Conservation (phyloP, 768 basidiomycete genomes). For the Amanita rimosa region DNA sequence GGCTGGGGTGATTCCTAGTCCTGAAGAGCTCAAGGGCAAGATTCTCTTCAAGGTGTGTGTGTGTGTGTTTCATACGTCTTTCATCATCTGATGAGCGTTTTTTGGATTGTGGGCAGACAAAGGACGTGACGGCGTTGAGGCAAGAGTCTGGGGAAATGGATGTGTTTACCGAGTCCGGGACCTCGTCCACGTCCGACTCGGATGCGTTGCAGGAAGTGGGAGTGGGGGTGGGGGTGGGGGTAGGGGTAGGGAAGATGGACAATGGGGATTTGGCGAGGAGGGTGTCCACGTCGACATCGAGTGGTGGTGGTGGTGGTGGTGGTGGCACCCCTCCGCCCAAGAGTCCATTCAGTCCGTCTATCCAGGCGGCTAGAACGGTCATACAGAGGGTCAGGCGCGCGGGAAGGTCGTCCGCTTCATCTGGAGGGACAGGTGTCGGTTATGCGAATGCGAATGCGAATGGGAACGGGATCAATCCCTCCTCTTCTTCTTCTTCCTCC, state of each 20-base stretch:
- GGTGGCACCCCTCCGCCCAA: background rate
- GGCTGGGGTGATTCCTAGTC: conserved; percentile 65
- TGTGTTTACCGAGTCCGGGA: conserved; percentile 10
- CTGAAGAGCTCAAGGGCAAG: conserved; percentile 65
- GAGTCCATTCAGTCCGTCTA: conserved; percentile 1
- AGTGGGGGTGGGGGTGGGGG: conserved; percentile 10
- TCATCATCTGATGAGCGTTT: too few relatives aligned
- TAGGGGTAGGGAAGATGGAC: too few relatives aligned
- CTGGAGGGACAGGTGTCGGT: background rate
- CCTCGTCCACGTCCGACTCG: conserved; percentile 16
- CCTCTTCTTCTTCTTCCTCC: too few relatives aligned
- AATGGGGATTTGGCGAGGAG: conserved; percentile 6
- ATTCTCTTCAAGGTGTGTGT: conserved; percentile 70
- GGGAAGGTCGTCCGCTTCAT: background rate
- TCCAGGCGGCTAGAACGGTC: conserved; percentile 1
- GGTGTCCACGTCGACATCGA: background rate
- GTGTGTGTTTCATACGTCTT: too few relatives aligned
- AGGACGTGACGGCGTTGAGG: conserved; percentile 1
- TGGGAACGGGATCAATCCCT: too few relatives aligned
- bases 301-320: too few relatives aligned
- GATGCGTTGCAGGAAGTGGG: conserved; percentile 13
- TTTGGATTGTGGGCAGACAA: too few relatives aligned
- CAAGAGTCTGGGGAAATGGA: background rate
- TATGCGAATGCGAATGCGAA: background rate
- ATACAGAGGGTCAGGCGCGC: conserved; percentile 1